These are phyloP conservation scores for Rhytidhysteron rufulum DNA, from an alignment of 2,329 filamentous ascomycete genomes.

Conservation along the genomic window DNA sequence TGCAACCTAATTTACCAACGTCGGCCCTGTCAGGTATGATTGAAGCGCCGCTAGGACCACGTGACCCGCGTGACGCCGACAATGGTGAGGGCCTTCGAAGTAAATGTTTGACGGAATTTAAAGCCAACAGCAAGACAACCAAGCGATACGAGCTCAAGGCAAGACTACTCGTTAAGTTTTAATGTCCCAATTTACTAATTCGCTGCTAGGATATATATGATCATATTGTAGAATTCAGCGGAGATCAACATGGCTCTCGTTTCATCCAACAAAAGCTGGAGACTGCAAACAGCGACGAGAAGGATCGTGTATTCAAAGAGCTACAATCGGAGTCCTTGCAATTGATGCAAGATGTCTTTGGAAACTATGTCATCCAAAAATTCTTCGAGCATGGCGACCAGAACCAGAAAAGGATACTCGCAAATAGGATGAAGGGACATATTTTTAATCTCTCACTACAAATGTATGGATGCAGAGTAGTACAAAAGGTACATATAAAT, in stretches of 20 bases:
- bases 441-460: conserved; percentile 76
- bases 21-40: conserved; percentile 33
- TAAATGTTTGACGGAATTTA: conserved; percentile 73
- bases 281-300: conserved; percentile 91
- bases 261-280: conserved; percentile 94
- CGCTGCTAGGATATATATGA: conserved; percentile 67
- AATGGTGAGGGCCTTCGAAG: conserved; percentile 63
- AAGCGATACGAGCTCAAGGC: conserved; percentile 77
- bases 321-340: conserved; percentile 80
- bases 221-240: conserved; percentile 89
- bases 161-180: conserved; percentile 9
- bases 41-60: conserved; percentile 35
- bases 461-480: conserved; percentile 91
- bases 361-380: conserved; percentile 98
- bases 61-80: conserved; percentile 54
- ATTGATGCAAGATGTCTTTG: conserved; percentile 94
- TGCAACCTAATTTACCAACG: conserved; percentile 32
- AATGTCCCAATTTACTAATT: background rate
- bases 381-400: conserved; percentile 96
- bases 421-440: conserved; percentile 82
- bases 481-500: conserved; percentile 69
- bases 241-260: conserved; percentile 90
- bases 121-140: conserved; percentile 67
- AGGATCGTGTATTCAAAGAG: conserved; percentile 84
- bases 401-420: conserved; percentile 82